Base-by-base conservation (phyloP, 2,329 filamentous ascomycete genomes). In the Fusarium nygamai region DNA sequence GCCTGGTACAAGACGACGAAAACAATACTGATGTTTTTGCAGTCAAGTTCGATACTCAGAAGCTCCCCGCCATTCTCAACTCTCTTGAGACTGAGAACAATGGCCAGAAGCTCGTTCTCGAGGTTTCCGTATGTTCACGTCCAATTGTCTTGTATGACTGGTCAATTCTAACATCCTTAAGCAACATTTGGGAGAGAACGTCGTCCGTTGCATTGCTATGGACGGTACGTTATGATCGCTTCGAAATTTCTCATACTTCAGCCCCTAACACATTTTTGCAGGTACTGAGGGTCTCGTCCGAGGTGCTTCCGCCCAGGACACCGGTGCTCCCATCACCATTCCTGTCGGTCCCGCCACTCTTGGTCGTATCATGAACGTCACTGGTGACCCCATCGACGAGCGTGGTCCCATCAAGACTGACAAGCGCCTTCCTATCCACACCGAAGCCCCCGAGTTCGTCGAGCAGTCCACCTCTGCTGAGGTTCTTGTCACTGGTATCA, bases 171-270 rank as follows among this genome's bases (percentile, higher is more conserved):
- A 90, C 84, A 78, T 75, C 53, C 44, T 72, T 59, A 81, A 98
- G 95, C 96, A 99, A 98, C 96, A 98, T 92, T 89, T 99, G 87
- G 96, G 96, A 89, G 94, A 99, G 90, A 98, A 94, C 90, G 94
- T 98, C 84, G 96, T 99, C 86, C 93, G 96, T 87, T 97, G 94
- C 87, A 99, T 99, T 97, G 96, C 96, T 88, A 99, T 99, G 96
- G 96, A 99, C 88, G 96, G 96, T 97, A 92, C 86, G 91, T 85
- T 65, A 61, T 64, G 39, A 61, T 63, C 44, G 29, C 48, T 51
- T 54, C 46, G 62, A 76, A 74, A 76, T 73, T 76, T 71, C 75
- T 65, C 63, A 53, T 29, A 60, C 27, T 11, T 51, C 34, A 50
- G 61, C 46, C 67, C 61, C 72, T 69, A 72, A 73, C 44, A 34